Percentiles rank a stretch among this genome's conserved stretches.
phyloP scores from a whole-genome alignment of 2,329 filamentous ascomycete species.

The Paraphoma sp. region DNA sequence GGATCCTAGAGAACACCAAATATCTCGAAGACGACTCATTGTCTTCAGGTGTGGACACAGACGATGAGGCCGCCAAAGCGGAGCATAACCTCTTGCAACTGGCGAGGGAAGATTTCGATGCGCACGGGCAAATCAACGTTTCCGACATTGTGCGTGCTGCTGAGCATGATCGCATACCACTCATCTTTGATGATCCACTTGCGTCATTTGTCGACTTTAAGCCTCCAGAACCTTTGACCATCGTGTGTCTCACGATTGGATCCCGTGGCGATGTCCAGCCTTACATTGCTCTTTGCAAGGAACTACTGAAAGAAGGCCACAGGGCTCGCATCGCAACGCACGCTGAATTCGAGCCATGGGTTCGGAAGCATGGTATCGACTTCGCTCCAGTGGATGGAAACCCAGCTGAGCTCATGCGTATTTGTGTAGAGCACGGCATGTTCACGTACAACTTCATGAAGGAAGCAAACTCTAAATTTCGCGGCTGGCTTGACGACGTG shows the following conservation, averaged over 20 bases:
- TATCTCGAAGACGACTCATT: slow-evolving; percentile 74
- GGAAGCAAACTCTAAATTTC: slow-evolving; percentile 77
- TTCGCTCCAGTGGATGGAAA: slow-evolving; percentile 90
- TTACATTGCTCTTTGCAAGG: slow-evolving; percentile 95
- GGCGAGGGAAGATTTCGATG: slow-evolving; percentile 62
- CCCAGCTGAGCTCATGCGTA: slow-evolving; percentile 90
- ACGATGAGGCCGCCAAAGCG: slow-evolving; percentile 75
- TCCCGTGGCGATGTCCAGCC: slow-evolving; percentile 96
- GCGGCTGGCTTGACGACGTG: slow-evolving; percentile 92
- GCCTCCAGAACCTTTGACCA: slow-evolving; percentile 75
- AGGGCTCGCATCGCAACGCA: slow-evolving; percentile 89
- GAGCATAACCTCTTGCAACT: slow-evolving; percentile 83
- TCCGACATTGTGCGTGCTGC: slow-evolving; percentile 38
- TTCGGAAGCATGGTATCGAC: slow-evolving; percentile 91
- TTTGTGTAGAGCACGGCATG: slow-evolving; percentile 97
- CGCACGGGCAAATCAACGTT: slow-evolving; percentile 22
- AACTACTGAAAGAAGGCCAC: slow-evolving; percentile 86
- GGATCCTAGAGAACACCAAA: slow-evolving; percentile 74
- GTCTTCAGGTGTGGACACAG: slow-evolving; percentile 71
- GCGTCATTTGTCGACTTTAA: slow-evolving; percentile 93
- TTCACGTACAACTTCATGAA: slow-evolving; percentile 91
- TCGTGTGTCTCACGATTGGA: slow-evolving; percentile 95
- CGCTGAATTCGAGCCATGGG: slow-evolving; percentile 85
- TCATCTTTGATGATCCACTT: slow-evolving; percentile 87
- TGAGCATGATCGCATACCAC: slow-evolving; percentile 68